Percentiles rank a stretch among this genome's conserved stretches.
phyloP scores from a whole-genome alignment of 768 basidiomycete genomes.

The Pholiota microspora region DNA sequence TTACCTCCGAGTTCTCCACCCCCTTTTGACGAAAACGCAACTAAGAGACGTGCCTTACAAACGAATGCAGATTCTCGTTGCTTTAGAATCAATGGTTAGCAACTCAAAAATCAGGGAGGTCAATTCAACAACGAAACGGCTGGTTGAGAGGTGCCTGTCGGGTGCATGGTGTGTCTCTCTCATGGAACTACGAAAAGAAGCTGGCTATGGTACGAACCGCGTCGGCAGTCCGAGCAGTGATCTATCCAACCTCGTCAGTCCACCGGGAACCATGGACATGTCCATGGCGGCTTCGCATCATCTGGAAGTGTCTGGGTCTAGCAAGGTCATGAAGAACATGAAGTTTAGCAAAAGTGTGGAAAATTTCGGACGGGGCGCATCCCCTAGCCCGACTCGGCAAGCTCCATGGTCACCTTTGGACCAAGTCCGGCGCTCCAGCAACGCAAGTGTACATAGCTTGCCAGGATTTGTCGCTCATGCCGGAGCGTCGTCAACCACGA shows the following conservation, averaged over 20 bases:
- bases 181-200: constrained; percentile 34
- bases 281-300: constrained; percentile 31
- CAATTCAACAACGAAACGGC: constrained; percentile 81
- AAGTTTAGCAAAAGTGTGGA: constrained; percentile 72
- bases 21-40: constrained; percentile 92
- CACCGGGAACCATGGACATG: constrained; percentile 24
- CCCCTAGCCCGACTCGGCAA: constrained; percentile 21
- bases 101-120: constrained; percentile 79
- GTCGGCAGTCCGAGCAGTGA: constrained; percentile 45
- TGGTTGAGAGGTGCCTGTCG: constrained; percentile 87
- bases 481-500: constrained; percentile 13
- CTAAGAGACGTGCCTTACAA: constrained; percentile 85
- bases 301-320: constrained; percentile 33
- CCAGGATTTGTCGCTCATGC: constrained; percentile 29
- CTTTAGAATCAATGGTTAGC: constrained; percentile 74
- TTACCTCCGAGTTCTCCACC: constrained; percentile 94
- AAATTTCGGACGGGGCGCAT: constrained; percentile 33
- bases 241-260: constrained; percentile 36
- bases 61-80: constrained; percentile 81
- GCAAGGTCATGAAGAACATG: constrained; percentile 36
- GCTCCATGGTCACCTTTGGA: constrained; percentile 34
- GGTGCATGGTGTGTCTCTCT: constrained; percentile 86
- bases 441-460: constrained; percentile 31
- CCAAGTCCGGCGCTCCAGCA: constrained; percentile 34
- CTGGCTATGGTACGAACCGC: constrained; percentile 22